phyloP scores from a whole-genome alignment of 169 alveolate species.

The Cryptosporidium xiaoi region DNA sequence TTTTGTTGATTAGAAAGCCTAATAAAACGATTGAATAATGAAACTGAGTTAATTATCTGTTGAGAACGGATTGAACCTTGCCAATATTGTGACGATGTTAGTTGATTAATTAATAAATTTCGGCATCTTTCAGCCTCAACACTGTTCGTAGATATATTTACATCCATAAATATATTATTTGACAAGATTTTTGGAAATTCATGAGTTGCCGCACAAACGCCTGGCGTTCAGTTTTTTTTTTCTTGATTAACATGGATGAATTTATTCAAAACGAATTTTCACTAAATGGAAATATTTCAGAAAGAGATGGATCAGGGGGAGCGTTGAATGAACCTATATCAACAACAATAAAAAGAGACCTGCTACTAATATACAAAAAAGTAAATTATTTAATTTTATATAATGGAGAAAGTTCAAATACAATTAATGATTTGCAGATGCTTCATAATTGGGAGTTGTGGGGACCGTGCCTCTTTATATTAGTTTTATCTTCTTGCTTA shows the following conservation, averaged over 20 bases:
- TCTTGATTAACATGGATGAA: conserved; percentile 1
- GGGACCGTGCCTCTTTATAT: conserved; percentile 65
- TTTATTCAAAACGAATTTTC: conserved; percentile 6
- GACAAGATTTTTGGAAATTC: neutral
- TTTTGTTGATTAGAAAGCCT: conserved; percentile 36
- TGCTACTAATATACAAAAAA: conserved; percentile 21
- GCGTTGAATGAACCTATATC: conserved; percentile 34
- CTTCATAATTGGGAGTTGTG: conserved; percentile 71
- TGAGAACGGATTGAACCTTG: conserved; percentile 54
- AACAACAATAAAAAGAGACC: conserved; percentile 44
- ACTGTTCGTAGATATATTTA: conserved; percentile 58
- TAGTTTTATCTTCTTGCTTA: conserved; percentile 42
- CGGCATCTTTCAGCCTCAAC: conserved; percentile 73
- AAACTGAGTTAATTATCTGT: conserved; percentile 37
- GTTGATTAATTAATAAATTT: conserved; percentile 28
- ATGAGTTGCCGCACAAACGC: conserved; percentile 13
- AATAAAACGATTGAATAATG: conserved; percentile 30
- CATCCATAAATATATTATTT: conserved; percentile 50
- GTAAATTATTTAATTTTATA: conserved; percentile 15
- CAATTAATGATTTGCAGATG: conserved; percentile 30
- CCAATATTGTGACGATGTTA: conserved; percentile 68
- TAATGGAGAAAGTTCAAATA: conserved; percentile 3
- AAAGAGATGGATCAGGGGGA: conserved; percentile 12
- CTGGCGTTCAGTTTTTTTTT: neutral
- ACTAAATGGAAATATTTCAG: conserved; percentile 19